Conservation (phyloP, 352 stramenopile genomes). For the Pythium rhizo-oryzae region DNA sequence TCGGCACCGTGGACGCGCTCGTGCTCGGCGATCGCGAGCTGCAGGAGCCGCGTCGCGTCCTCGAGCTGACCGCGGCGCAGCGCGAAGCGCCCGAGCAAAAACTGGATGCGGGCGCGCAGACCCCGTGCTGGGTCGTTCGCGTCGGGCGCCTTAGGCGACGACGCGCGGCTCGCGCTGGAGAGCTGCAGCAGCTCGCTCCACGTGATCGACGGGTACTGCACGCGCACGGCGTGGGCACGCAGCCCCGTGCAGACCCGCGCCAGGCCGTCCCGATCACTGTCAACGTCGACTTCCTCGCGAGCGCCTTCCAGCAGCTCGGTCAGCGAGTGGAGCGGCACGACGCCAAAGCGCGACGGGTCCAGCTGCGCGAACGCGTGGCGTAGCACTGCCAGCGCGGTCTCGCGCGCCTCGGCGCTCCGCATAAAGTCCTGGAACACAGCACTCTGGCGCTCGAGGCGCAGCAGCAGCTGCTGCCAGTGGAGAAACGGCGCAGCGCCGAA, state of each 20-base stretch:
- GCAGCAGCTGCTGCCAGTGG: slow-evolving; percentile 68
- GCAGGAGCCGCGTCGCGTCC: slow-evolving; percentile 48
- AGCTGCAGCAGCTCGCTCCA: slow-evolving; percentile 42
- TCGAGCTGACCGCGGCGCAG: slow-evolving; percentile 60
- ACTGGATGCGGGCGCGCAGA: slow-evolving; percentile 44
- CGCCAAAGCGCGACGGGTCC: slow-evolving; percentile 44
- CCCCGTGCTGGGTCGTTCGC: slow-evolving; percentile 23
- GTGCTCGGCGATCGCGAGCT: slow-evolving; percentile 48
- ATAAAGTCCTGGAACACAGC: slow-evolving; percentile 43
- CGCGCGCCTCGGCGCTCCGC: slow-evolving; percentile 28
- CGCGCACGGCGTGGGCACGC: background rate
- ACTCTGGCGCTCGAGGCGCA: slow-evolving; percentile 44
- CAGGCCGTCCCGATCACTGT: no score
- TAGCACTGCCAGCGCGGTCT: slow-evolving; percentile 31
- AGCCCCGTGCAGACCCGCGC: background rate
- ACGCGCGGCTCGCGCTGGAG: background rate
- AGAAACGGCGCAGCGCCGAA: slow-evolving; percentile 38
- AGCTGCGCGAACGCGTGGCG: slow-evolving; percentile 42
- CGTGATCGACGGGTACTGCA: slow-evolving; percentile 27
- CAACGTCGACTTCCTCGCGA: background rate
- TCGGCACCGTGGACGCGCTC: slow-evolving; percentile 39
- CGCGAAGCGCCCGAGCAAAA: slow-evolving; percentile 57
- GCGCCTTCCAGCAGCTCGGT: slow-evolving; percentile 29
- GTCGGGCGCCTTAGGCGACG: background rate
- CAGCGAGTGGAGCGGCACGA: slow-evolving; percentile 47